These are phyloP conservation scores for Herpetomonas muscarum DNA, from an alignment of 208 protist genomes.

Conservation along the genomic window DNA sequence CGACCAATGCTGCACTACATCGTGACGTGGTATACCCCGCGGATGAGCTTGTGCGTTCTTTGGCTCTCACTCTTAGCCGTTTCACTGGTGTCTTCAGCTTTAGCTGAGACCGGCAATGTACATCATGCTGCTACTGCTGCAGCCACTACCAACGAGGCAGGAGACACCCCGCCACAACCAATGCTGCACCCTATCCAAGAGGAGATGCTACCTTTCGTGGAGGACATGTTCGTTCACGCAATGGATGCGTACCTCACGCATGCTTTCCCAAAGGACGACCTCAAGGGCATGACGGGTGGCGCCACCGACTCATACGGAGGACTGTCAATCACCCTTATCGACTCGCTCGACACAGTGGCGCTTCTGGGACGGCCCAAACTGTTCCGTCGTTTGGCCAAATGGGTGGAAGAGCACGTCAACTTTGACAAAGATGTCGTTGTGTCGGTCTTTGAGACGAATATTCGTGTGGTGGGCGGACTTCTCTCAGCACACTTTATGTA, in stretches of 20 bases:
- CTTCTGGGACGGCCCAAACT: slow-evolving; percentile 28
- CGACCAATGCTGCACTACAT: too few species aligned
- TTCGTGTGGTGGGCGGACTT: slow-evolving; percentile 83
- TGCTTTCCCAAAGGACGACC: slow-evolving; percentile 89
- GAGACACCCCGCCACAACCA: too few species aligned
- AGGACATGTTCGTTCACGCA: slow-evolving; percentile 84
- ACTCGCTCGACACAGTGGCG: slow-evolving; percentile 71
- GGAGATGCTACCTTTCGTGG: slow-evolving; percentile 50
- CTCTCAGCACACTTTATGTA: slow-evolving; percentile 64
- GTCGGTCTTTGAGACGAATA: slow-evolving; percentile 90
- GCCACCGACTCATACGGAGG: slow-evolving; percentile 39
- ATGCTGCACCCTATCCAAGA: slow-evolving; percentile 29
- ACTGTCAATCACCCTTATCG: slow-evolving; percentile 76
- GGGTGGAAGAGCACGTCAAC: slow-evolving; percentile 53
- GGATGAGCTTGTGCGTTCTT: too few species aligned
- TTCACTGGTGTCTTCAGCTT: too few species aligned
- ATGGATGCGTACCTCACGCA: slow-evolving; percentile 81
- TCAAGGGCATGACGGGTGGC: slow-evolving; percentile 57
- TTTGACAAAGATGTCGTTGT: slow-evolving; percentile 66
- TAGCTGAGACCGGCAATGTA: too few species aligned
- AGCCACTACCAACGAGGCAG: too few species aligned
- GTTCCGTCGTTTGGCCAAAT: slow-evolving; percentile 44
- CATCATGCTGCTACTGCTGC: too few species aligned
- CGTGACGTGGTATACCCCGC: too few species aligned
- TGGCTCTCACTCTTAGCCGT: too few species aligned